phyloP scores from a whole-genome alignment of 1,139 yeast species.

The Nakaseomyces nivariensis region DNA sequence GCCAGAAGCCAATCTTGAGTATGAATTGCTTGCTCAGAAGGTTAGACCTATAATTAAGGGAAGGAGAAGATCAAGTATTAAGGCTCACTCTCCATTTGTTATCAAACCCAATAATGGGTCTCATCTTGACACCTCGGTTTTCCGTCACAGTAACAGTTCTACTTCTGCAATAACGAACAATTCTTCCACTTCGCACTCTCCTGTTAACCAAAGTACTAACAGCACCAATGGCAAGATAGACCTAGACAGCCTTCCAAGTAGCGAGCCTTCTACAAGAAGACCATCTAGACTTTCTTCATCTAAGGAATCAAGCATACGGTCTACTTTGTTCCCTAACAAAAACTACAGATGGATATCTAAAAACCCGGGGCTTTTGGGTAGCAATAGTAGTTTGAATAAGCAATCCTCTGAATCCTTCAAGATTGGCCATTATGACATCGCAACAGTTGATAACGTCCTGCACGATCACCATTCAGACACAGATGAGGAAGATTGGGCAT shows the following conservation, averaged over 20 bases:
- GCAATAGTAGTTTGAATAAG: background rate
- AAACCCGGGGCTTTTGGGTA: background rate
- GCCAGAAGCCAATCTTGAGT: conserved; percentile 13
- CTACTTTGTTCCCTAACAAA: conserved; percentile 12
- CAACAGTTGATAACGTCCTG: background rate
- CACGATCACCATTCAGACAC: conserved; percentile 41
- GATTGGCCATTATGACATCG: background rate
- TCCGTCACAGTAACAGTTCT: background rate
- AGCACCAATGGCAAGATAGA: conserved; percentile 8
- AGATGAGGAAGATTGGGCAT: conserved; percentile 93
- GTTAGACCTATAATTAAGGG: conserved; percentile 9
- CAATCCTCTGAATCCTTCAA: background rate
- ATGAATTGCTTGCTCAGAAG: conserved; percentile 31
- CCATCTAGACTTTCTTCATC: conserved; percentile 15
- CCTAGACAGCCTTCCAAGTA: conserved; percentile 9
- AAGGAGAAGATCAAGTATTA: conserved; percentile 5
- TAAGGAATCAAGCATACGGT: conserved; percentile 18
- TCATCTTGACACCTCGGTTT: conserved; percentile 2
- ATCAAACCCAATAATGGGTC: conserved; percentile 1
- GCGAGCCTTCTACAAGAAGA: conserved; percentile 11
- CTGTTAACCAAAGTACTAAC: background rate
- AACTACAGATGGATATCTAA: conserved; percentile 3
- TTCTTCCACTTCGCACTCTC: background rate
- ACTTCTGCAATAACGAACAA: background rate
- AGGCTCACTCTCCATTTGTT: conserved; percentile 5